These are phyloP conservation scores for Zymoseptoria passerinii DNA, from an alignment of 2,329 filamentous ascomycete species.

Conservation along the genomic window DNA sequence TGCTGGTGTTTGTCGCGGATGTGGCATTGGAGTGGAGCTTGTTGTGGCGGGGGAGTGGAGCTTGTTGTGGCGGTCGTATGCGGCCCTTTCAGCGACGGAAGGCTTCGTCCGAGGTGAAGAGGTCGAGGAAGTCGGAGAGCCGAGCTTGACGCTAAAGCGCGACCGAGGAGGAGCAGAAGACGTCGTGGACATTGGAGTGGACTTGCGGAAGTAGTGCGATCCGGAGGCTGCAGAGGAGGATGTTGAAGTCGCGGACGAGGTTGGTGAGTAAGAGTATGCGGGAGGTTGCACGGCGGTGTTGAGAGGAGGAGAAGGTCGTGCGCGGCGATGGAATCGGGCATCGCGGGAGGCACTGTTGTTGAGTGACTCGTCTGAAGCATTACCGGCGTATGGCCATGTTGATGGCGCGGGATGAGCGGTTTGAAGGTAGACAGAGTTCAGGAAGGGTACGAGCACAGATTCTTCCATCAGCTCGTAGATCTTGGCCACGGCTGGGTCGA, in stretches of 20 bases:
- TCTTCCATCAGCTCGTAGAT: constrained; percentile 97
- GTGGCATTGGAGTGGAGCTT: constrained; percentile 10
- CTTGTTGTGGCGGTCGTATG: not conserved
- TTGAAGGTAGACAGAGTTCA: constrained; percentile 56
- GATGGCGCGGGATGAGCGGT: constrained; percentile 37
- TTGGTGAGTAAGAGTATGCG: constrained; percentile 19
- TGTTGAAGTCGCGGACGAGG: constrained; percentile 7
- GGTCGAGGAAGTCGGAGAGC: constrained; percentile 25
- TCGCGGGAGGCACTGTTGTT: constrained; percentile 33
- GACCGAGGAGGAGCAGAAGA: constrained; percentile 26
- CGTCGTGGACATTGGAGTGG: not conserved
- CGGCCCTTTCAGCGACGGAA: not conserved
- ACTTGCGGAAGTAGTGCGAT: constrained; percentile 19
- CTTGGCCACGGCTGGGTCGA: constrained; percentile 77
- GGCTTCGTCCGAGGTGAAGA: constrained; percentile 7
- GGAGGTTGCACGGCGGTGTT: constrained; percentile 23
- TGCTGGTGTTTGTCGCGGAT: constrained; percentile 21
- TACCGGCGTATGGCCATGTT: constrained; percentile 31
- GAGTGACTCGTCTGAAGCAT: constrained; percentile 31
- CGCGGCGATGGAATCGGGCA: constrained; percentile 24
- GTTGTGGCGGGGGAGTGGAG: constrained; percentile 4
- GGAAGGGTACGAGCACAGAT: constrained; percentile 83
- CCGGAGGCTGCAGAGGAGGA: constrained; percentile 9
- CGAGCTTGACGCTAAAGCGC: constrained; percentile 27
- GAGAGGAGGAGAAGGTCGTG: constrained; percentile 27